phyloP scores from a whole-genome alignment of 805 yeast species.

The Metschnikowia bowlesiae region DNA sequence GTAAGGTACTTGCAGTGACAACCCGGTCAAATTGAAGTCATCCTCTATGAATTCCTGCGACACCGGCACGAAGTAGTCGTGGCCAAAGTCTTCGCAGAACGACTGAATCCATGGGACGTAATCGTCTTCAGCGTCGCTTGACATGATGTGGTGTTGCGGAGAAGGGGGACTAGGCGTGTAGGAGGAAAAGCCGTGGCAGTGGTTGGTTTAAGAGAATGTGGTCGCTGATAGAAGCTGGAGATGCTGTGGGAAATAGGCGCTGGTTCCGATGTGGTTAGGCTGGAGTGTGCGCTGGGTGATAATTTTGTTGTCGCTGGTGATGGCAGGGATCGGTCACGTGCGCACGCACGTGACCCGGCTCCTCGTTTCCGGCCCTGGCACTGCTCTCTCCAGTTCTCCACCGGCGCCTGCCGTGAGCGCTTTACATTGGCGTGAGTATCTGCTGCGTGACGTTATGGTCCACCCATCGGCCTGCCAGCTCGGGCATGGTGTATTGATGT shows the following conservation, averaged over 20 bases:
- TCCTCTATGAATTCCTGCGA: slow-evolving; percentile 91
- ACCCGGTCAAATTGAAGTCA: slow-evolving; percentile 92
- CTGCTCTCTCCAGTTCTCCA: too few species aligned
- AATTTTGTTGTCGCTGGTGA: slow-evolving; percentile 4
- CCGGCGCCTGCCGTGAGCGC: too few species aligned
- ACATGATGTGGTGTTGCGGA: slow-evolving; percentile 21
- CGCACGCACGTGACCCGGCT: background rate
- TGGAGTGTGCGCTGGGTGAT: background rate
- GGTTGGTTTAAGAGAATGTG: background rate
- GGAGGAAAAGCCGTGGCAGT: background rate
- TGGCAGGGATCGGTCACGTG: background rate
- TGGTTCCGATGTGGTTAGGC: background rate
- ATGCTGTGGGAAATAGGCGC: background rate
- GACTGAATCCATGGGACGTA: slow-evolving; percentile 78
- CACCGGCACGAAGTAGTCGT: slow-evolving; percentile 89
- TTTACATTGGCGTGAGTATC: too few species aligned
- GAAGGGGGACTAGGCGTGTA: background rate
- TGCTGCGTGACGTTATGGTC: too few species aligned
- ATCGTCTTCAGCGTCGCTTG: slow-evolving; percentile 47
- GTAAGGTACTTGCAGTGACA: slow-evolving; percentile 79
- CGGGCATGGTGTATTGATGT: background rate
- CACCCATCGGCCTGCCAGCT: too few species aligned
- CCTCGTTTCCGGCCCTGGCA: too few species aligned
- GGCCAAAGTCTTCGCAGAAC: slow-evolving; percentile 74
- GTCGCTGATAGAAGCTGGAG: background rate